phyloP scores from a whole-genome alignment of 768 basidiomycete genomes.

The Xerocomellus amylosporus region DNA sequence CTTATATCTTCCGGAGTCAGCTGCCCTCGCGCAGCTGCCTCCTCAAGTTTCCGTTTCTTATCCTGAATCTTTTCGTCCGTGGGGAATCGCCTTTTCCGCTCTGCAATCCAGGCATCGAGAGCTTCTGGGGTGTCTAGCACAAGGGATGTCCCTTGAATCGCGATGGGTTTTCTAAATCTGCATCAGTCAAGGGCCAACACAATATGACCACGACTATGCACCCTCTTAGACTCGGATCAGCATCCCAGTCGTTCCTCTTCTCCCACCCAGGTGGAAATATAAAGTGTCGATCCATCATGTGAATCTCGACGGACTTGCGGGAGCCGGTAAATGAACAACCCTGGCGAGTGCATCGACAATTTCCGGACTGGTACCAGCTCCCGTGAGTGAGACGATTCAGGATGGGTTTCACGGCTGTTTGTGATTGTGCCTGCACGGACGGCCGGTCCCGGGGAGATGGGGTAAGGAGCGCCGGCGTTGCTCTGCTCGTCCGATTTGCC shows the following conservation, averaged over 20 bases:
- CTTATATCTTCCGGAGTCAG: slow-evolving; percentile 48
- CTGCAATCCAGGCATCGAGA: slow-evolving; percentile 81
- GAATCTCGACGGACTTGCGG: slow-evolving; percentile 65
- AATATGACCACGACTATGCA: slow-evolving; percentile 30
- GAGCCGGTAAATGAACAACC: slow-evolving; percentile 72
- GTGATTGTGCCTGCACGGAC: slow-evolving; percentile 1
- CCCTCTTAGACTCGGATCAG: slow-evolving; percentile 81
- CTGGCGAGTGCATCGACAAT: slow-evolving; percentile 54
- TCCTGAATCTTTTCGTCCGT: slow-evolving; percentile 66
- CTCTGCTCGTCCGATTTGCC: neutral
- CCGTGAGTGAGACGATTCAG: slow-evolving; percentile 21
- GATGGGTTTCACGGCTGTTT: slow-evolving; percentile 10
- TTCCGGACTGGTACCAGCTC: slow-evolving; percentile 65
- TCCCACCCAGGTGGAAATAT: slow-evolving; percentile 77
- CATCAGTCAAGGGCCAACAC: slow-evolving; percentile 5
- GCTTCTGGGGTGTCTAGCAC: slow-evolving; percentile 78
- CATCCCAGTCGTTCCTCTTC: slow-evolving; percentile 68
- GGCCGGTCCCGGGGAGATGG: slow-evolving; percentile 1
- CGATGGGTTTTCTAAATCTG: slow-evolving; percentile 58
- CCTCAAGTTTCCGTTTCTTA: slow-evolving; percentile 75
- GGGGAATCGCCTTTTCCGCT: slow-evolving; percentile 86
- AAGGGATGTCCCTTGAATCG: slow-evolving; percentile 78
- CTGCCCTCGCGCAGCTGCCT: slow-evolving; percentile 80
- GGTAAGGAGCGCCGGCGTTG: neutral
- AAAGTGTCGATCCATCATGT: slow-evolving; percentile 90